Base-by-base conservation (phyloP, 495 filamentous ascomycete species). In the Chaetomium tenue region DNA sequence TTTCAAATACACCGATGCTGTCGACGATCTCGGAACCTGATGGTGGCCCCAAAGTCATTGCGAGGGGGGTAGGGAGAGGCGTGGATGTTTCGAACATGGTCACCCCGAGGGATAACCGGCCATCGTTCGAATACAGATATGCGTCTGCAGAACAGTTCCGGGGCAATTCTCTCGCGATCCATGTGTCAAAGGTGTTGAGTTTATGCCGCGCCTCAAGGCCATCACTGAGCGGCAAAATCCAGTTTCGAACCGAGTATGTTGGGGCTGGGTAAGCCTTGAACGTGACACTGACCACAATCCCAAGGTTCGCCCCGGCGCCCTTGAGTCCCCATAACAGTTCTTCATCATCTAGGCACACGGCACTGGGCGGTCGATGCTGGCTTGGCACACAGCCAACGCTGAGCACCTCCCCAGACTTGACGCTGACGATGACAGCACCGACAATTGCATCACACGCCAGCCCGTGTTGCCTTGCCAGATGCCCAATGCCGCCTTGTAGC, bases 401-500 rank as follows among this genome's bases (percentile, higher is more conserved):
- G 56, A 86, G 50, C 51, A 81, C 61, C 47, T 82, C 66, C 63
- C 81, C 75, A 67, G 83, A 81, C 2, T 80, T 69, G 66, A 84
- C 78, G 68, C 81, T 83, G 75, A 88, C 83, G 51, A 87, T 42
- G 22, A 87, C 79, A 25, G 78, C 84, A 71, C 85, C 85, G 52
- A 87, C 75, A 63, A 89, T 83, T 58, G 81, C 72, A 70, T 89
- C 85, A 72, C 84, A 87, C 12, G 85, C 68, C 33, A 89, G 85
- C 26, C 86, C 85, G 62, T 87, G 68, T 47, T 79, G 59, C 63
- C 86, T 81, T 58, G 83, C 69, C 56, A 88, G 76, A 70, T 87
- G 84, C 15, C 86, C 86, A 52, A 89, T 86, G 68, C 86, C 86
- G 61, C 86, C 86, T 77, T 89, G 85, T 56, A 89, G 74, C 84